Conservation (phyloP, 2,329 filamentous ascomycete genomes). For the Apiospora aurea region DNA sequence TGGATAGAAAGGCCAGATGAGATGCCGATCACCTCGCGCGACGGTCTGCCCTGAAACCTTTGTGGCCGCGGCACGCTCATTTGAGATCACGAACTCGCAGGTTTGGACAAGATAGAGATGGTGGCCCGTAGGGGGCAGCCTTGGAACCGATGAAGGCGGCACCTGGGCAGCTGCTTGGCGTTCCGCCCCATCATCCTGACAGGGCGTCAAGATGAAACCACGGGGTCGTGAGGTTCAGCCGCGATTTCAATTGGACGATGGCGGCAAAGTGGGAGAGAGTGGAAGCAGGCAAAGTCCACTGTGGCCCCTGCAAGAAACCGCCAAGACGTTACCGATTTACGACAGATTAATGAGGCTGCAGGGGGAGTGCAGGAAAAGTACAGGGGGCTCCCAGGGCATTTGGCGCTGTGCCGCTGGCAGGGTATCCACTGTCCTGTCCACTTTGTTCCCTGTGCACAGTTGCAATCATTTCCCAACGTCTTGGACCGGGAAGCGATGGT, state of each 20-base stretch:
- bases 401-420: not conserved
- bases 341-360: not conserved
- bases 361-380: not conserved
- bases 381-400: not conserved
- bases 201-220: slow-evolving; percentile 10
- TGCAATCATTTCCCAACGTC: slow-evolving; percentile 4
- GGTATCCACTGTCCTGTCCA: not conserved
- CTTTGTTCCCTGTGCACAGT: not conserved
- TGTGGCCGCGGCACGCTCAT: not conserved
- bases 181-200: not conserved
- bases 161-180: not conserved
- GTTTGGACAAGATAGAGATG: not conserved
- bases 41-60: slow-evolving; percentile 12
- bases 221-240: not conserved
- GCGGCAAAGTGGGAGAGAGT: not conserved
- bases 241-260: not conserved
- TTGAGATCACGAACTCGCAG: not conserved
- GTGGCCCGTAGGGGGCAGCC: not conserved
- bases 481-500: not conserved
- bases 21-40: not conserved
- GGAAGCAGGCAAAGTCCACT: not conserved
- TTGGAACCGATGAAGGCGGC: not conserved
- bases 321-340: slow-evolving; percentile 14
- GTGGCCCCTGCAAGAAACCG: slow-evolving; percentile 1
- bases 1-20: not conserved